Percentiles rank a stretch among this genome's conserved stretches.
These are phyloP conservation scores for Aureobasidium sp. DNA, from an alignment of 2,329 filamentous ascomycete genomes.

Conservation along the genomic window DNA sequence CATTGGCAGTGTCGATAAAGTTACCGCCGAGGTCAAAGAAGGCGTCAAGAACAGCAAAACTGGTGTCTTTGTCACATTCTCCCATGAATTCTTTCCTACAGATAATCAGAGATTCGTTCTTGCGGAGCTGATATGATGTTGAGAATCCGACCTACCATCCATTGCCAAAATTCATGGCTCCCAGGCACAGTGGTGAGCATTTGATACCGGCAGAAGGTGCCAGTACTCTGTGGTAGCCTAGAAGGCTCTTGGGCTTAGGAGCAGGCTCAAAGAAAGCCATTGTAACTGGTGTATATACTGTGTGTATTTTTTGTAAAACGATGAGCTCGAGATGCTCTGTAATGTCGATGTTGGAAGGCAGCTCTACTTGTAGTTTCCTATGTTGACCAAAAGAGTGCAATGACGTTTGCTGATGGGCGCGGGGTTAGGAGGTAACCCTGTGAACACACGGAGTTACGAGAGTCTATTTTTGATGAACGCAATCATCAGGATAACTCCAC, in stretches of 20 bases:
- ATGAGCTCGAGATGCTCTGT: neutral
- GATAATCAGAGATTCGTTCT: too few species aligned
- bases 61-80: conserved; percentile 54
- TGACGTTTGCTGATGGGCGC: neutral
- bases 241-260: conserved; percentile 17
- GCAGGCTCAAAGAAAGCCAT: conserved; percentile 18
- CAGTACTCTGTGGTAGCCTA: conserved; percentile 18
- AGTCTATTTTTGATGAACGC: too few species aligned
- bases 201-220: conserved; percentile 18
- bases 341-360: neutral
- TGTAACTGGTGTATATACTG: neutral
- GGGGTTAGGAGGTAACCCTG: neutral
- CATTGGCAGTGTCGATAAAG: conserved; percentile 57
- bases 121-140: neutral
- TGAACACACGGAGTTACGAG: neutral
- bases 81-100: conserved; percentile 49
- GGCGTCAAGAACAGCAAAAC: conserved; percentile 59
- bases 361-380: neutral
- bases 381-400: neutral
- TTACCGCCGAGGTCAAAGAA: conserved; percentile 62
- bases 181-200: conserved; percentile 43
- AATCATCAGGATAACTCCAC: too few species aligned
- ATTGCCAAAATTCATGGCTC: conserved; percentile 58
- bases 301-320: neutral
- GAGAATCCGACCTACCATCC: conserved; percentile 34